Evolutionary conservation across 1,284 basidiomycete species (phyloP).

Genomic region (Boletellus deceptivus): DNA sequence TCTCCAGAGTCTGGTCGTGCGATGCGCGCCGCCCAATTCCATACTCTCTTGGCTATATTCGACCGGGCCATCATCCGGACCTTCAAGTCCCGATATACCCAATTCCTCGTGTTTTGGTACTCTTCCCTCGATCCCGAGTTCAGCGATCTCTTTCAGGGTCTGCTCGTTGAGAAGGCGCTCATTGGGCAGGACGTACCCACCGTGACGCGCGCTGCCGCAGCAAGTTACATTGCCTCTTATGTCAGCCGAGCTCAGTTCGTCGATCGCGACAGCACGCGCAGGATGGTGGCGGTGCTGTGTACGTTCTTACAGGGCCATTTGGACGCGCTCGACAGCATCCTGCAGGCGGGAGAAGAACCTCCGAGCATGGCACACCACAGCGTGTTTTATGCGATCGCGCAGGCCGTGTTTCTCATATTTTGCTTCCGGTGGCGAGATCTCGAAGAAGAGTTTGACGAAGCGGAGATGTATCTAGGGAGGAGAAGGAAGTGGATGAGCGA

Average conservation of each 20-base stretch:
- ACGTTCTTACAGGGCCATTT: constrained; percentile 79
- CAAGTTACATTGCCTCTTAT: constrained; percentile 90
- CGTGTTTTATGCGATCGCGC: constrained; percentile 91
- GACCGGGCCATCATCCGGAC: constrained; percentile 92
- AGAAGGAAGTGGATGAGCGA: constrained; percentile 82
- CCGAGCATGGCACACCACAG: constrained; percentile 54
- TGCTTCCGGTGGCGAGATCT: constrained; percentile 97
- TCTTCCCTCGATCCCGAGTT: constrained; percentile 88
- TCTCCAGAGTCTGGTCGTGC: constrained; percentile 38
- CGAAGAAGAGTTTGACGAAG: constrained; percentile 56
- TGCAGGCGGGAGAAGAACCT: constrained; percentile 37
- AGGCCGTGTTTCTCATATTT: constrained; percentile 95
- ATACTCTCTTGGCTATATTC: constrained; percentile 89
- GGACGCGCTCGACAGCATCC: constrained; percentile 63
- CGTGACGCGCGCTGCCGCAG: constrained; percentile 84
- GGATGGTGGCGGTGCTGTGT: constrained; percentile 82
- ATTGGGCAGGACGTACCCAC: constrained; percentile 58
- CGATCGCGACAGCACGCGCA: constrained; percentile 70
- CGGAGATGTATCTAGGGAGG: constrained; percentile 41
- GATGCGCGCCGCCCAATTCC: constrained; percentile 65
- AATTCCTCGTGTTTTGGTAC: constrained; percentile 96
- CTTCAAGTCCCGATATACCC: constrained; percentile 95
- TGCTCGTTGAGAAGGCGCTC: constrained; percentile 86
- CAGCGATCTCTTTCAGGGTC: constrained; percentile 90
- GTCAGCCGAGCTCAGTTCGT: constrained; percentile 91